phyloP scores from a whole-genome alignment of 768 basidiomycete genomes.

The Ephemerocybe angulata region DNA sequence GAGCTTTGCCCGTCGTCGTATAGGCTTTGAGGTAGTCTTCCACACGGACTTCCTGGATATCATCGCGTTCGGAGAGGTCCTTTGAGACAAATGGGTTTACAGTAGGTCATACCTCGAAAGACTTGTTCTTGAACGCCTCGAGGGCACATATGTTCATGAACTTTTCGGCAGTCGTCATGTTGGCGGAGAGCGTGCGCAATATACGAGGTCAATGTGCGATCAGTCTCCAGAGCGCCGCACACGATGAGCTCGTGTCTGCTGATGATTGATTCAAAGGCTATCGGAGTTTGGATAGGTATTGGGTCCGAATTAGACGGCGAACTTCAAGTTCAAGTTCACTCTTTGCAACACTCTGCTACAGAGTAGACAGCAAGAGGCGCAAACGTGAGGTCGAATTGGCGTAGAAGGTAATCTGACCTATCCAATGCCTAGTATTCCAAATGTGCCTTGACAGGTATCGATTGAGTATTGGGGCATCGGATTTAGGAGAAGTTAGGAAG shows the following conservation, averaged over 20 bases:
- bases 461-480: too few relatives aligned
- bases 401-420: too few relatives aligned
- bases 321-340: background rate
- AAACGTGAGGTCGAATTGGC: too few relatives aligned
- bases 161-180: background rate
- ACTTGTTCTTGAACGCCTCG: background rate
- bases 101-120: slow-evolving; percentile 12
- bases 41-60: slow-evolving; percentile 48
- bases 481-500: too few relatives aligned
- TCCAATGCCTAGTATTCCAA: background rate
- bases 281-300: slow-evolving; percentile 18
- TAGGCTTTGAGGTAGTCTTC: slow-evolving; percentile 54
- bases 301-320: too few relatives aligned
- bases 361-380: too few relatives aligned
- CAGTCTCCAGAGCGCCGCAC: background rate
- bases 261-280: slow-evolving; percentile 10
- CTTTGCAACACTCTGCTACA: background rate
- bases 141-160: slow-evolving; percentile 1
- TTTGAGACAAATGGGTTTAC: background rate
- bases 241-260: slow-evolving; percentile 9
- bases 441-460: too few relatives aligned
- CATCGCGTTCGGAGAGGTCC: background rate
- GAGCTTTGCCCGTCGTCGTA: slow-evolving; percentile 41
- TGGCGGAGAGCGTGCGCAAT: background rate
- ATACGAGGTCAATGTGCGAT: background rate